These are phyloP conservation scores for Aspergillus steynii DNA, from an alignment of 495 filamentous ascomycete genomes.

Conservation along the genomic window DNA sequence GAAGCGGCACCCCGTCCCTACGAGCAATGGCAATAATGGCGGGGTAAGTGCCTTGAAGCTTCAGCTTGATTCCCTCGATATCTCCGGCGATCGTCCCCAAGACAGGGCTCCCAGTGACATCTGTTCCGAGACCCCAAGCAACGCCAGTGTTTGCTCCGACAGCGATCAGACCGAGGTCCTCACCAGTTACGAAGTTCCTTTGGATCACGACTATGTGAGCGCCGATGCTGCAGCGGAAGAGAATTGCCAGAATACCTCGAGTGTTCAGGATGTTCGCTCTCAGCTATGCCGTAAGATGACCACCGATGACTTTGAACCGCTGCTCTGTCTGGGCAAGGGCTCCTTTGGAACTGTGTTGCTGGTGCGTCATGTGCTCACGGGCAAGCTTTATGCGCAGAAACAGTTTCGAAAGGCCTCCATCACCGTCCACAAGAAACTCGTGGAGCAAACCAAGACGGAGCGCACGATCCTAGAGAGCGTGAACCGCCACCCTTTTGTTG, in stretches of 20 bases:
- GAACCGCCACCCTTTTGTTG: slow-evolving; percentile 93
- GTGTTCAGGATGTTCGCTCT: slow-evolving; percentile 33
- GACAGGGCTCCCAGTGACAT: slow-evolving; percentile 28
- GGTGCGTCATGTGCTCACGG: slow-evolving; percentile 83
- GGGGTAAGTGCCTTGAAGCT: slow-evolving; percentile 79
- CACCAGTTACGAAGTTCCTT: slow-evolving; percentile 83
- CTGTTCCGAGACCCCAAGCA: slow-evolving; percentile 49
- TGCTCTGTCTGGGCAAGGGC: slow-evolving; percentile 97
- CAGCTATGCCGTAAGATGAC: slow-evolving; percentile 78
- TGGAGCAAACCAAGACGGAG: slow-evolving; percentile 97
- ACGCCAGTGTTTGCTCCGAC: slow-evolving; percentile 59
- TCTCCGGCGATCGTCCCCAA: slow-evolving; percentile 42
- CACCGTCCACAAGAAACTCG: slow-evolving; percentile 84
- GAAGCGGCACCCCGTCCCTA: slow-evolving; percentile 25
- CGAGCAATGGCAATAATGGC: slow-evolving; percentile 44
- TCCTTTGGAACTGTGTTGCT: slow-evolving; percentile 91
- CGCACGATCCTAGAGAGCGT: slow-evolving; percentile 91
- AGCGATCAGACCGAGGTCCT: slow-evolving; percentile 55
- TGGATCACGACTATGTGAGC: slow-evolving; percentile 87
- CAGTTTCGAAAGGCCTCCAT: slow-evolving; percentile 96
- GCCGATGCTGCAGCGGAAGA: slow-evolving; percentile 57
- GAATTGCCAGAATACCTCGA: slow-evolving; percentile 22
- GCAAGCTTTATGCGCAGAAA: slow-evolving; percentile 93
- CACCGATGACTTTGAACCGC: slow-evolving; percentile 81
- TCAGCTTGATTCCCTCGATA: slow-evolving; percentile 69